Evolutionary conservation across 1,284 basidiomycete genomes (phyloP).

Genomic region (Malassezia sp.): DNA sequence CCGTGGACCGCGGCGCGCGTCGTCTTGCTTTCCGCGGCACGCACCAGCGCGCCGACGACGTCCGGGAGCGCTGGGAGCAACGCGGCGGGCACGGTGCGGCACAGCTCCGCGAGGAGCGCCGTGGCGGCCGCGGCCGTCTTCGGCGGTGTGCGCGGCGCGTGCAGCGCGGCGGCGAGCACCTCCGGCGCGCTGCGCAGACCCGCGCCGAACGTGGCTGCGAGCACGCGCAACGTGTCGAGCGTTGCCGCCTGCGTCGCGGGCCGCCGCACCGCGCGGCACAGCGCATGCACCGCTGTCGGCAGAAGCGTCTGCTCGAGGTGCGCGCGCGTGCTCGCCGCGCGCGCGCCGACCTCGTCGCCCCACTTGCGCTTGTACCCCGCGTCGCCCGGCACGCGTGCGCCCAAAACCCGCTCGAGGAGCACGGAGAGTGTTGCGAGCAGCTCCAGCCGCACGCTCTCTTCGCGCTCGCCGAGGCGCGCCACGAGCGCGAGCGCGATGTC

Average conservation of each 20-base stretch:
- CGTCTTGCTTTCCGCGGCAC: conserved; percentile 54
- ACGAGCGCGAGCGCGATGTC: conserved; percentile 76
- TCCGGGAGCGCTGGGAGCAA: conserved; percentile 52
- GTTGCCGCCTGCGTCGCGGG: conserved; percentile 2
- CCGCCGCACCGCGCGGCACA: conserved; percentile 1
- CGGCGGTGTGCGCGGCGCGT: neutral
- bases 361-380: neutral
- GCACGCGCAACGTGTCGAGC: conserved; percentile 6
- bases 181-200: neutral
- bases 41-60: conserved; percentile 63
- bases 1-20: conserved; percentile 49
- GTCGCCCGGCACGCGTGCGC: neutral
- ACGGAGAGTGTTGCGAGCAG: conserved; percentile 74
- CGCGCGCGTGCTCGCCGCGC: neutral
- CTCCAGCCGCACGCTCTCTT: conserved; percentile 89
- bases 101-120: conserved; percentile 3
- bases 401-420: conserved; percentile 64
- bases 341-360: neutral
- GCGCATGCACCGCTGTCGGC: neutral
- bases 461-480: conserved; percentile 80
- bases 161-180: neutral
- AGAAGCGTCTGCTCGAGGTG: conserved; percentile 1
- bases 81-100: neutral
- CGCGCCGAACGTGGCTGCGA: neutral
- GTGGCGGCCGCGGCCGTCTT: neutral